A percentile compares a stretch with the other conserved stretches of the same genome.
These are phyloP conservation scores for Penicillium frequentans DNA, from an alignment of 2,329 filamentous ascomycete genomes.

Conservation along the genomic window DNA sequence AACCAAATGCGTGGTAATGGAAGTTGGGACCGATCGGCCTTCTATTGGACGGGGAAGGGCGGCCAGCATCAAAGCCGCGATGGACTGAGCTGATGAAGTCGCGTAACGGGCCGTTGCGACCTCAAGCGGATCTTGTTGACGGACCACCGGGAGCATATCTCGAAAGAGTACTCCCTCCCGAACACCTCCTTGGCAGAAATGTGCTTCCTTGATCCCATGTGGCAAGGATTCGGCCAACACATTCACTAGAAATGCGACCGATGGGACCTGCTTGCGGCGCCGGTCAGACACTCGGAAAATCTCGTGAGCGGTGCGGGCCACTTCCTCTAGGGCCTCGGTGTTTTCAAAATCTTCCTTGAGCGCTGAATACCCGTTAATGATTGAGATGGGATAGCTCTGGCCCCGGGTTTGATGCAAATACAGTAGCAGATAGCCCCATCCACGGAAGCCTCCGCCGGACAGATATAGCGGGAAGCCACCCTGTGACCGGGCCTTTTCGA, in stretches of 20 bases:
- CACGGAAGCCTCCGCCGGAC: conserved; percentile 83
- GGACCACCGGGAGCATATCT: conserved; percentile 59
- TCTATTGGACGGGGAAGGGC: conserved; percentile 43
- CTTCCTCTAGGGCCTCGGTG: conserved; percentile 25
- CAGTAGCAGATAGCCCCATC: conserved; percentile 85
- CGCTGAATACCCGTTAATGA: conserved; percentile 75
- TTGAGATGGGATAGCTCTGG: conserved; percentile 73
- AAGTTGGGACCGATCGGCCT: conserved; percentile 23
- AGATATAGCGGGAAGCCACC: conserved; percentile 71
- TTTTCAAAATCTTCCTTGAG: conserved; percentile 32
- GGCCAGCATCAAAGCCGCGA: conserved; percentile 51
- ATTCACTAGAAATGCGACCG: conserved; percentile 74
- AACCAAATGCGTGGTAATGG: conserved; percentile 27
- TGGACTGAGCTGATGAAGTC: conserved; percentile 42
- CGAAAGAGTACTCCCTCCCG: conserved; percentile 75
- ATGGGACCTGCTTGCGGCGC: conserved; percentile 75
- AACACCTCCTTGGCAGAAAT: conserved; percentile 84
- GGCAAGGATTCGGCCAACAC: conserved; percentile 69
- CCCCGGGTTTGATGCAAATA: conserved; percentile 65
- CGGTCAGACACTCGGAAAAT: conserved; percentile 75
- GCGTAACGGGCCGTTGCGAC: conserved; percentile 59
- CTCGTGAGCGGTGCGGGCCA: conserved; percentile 28
- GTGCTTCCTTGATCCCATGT: conserved; percentile 64
- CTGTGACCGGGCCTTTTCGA: conserved; percentile 43
- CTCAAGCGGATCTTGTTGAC: conserved; percentile 66